These are phyloP conservation scores for Sclerotinia minor DNA, from an alignment of 2,329 filamentous ascomycete genomes.

Conservation along the genomic window DNA sequence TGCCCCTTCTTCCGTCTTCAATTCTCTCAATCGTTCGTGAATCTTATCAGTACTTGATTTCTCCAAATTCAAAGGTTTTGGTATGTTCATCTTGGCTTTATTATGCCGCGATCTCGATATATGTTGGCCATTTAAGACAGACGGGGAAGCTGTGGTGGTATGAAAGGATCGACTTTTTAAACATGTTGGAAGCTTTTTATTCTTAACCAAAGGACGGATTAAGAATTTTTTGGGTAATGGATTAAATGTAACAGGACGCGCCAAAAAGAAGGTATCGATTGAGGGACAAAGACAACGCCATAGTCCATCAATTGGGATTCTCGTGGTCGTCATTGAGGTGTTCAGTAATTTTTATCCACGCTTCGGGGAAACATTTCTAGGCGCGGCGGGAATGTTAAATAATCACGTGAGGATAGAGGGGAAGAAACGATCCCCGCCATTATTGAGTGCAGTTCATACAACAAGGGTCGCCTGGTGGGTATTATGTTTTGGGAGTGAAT, in stretches of 20 bases:
- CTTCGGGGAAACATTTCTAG: constrained; percentile 16
- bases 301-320: constrained; percentile 54
- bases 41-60: constrained; percentile 39
- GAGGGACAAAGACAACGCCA: constrained; percentile 65
- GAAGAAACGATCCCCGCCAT: constrained; percentile 6
- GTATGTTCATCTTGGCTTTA: neutral
- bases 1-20: constrained; percentile 44
- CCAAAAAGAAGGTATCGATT: constrained; percentile 45
- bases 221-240: constrained; percentile 16
- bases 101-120: neutral
- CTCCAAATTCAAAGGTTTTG: neutral
- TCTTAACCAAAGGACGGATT: constrained; percentile 3
- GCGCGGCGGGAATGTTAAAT: neutral
- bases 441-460: constrained; percentile 1
- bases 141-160: neutral
- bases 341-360: constrained; percentile 22
- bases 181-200: constrained; percentile 14
- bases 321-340: constrained; percentile 41
- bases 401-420: constrained; percentile 20
- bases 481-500: neutral
- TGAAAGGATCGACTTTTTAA: constrained; percentile 13
- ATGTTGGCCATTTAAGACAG: neutral
- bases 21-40: constrained; percentile 50
- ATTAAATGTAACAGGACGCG: neutral
- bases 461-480: neutral